phyloP scores from a whole-genome alignment of 2,329 filamentous ascomycete genomes.

The Westerdykella sp. region DNA sequence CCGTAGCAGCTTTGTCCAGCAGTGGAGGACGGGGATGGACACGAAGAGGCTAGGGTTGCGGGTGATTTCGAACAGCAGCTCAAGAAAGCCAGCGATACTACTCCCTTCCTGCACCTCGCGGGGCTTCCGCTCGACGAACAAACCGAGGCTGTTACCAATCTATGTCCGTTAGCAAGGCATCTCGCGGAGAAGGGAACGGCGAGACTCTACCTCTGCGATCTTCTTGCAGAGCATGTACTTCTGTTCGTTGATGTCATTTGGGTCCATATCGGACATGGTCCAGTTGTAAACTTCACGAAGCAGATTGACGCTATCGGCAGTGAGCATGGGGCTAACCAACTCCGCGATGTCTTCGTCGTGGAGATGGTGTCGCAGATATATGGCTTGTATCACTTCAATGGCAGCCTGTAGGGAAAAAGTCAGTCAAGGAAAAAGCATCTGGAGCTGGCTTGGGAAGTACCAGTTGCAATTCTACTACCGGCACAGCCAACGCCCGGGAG shows the following conservation, averaged over 20 bases:
- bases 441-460: constrained; percentile 12
- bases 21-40: constrained; percentile 85
- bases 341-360: constrained; percentile 71
- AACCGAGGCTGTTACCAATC: constrained; percentile 79
- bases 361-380: constrained; percentile 70
- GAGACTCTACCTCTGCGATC: constrained; percentile 67
- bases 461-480: constrained; percentile 31
- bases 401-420: constrained; percentile 40
- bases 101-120: constrained; percentile 57
- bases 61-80: constrained; percentile 71
- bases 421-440: constrained; percentile 7
- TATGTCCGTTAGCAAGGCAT: constrained; percentile 34
- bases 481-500: constrained; percentile 36
- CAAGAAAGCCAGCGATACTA: constrained; percentile 69
- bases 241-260: constrained; percentile 79
- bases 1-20: constrained; percentile 77
- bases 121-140: constrained; percentile 75
- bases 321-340: constrained; percentile 74
- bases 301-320: constrained; percentile 62
- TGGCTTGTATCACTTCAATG: constrained; percentile 73
- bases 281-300: constrained; percentile 71
- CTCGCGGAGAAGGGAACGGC: constrained; percentile 2
- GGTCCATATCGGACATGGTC: constrained; percentile 70
- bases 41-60: constrained; percentile 84
- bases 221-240: constrained; percentile 93